Evolutionary conservation across 1,284 basidiomycete genomes (phyloP), one percentile per base, ranked within the genome.

Genomic region (Agaricales sp.): DNA sequence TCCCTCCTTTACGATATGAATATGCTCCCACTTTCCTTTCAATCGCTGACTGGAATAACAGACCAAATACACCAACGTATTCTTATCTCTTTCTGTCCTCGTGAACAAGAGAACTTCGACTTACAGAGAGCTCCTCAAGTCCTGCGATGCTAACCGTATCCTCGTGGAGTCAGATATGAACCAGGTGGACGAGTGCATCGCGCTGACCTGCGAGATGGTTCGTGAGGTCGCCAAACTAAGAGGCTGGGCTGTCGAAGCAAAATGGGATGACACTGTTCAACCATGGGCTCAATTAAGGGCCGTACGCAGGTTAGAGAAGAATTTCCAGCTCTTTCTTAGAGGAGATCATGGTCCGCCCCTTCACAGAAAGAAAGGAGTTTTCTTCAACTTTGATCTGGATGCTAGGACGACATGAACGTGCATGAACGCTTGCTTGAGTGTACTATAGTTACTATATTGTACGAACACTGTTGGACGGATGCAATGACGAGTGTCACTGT

Each of bases 151-250:
- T 1, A 59, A 74, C 51, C 78, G 86, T 8, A 69, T 92, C 30
- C 74, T 92, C 45, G 78, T 75, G 22, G 89, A 92, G 61, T 89
- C 86, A 2, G 89, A 92, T 63, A 84, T 73, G 58, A 68, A 83
- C 58, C 62, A 78, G 51, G 67, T 83, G 22, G 64, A 71, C 19
- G 58, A 64, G 52, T 76, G 75, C 50, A 67, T 78, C 1, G 54
- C 64, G 30, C 71, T 73, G 50, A 84, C 82, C n/a, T 83, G 83
- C 78, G 73, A 80, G 45, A 87, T 90, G 69, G 53, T 88, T 3
- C 60, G 67, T 45, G 73, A 69, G 14, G 66, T 89, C 22, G 80
- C 86, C 1, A 68, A 77, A 45, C 68, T 80, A 22, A 80, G 75
- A 58, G 75, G 75, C 2, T 90, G 87, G 87, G 51, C 54, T 1